A percentile compares a stretch with the other conserved stretches of the same genome.
Evolutionary conservation across 2,329 filamentous ascomycete genomes (phyloP).

Genomic region (Alternaria sp.): DNA sequence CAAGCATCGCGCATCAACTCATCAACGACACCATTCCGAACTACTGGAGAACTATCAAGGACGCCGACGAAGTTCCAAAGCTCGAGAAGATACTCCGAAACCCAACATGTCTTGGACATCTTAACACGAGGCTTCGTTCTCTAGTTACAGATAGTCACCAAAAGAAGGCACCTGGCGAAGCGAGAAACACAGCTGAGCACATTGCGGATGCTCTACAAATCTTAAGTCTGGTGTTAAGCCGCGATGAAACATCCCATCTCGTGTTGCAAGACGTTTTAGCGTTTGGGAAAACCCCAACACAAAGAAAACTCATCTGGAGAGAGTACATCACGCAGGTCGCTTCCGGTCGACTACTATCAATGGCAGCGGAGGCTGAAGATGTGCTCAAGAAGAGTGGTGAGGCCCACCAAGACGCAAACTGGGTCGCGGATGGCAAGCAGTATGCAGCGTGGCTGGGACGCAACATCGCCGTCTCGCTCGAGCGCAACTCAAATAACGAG

Average conservation of each 20-base stretch:
- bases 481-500: conserved; percentile 40
- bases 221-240: conserved; percentile 52
- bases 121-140: conserved; percentile 71
- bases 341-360: conserved; percentile 65
- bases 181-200: conserved; percentile 39
- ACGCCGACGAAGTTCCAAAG: conserved; percentile 30
- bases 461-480: conserved; percentile 63
- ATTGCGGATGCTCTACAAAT: conserved; percentile 53
- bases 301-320: conserved; percentile 65
- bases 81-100: conserved; percentile 73
- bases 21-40: conserved; percentile 78
- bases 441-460: conserved; percentile 76
- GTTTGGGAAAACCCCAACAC: conserved; percentile 50
- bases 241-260: conserved; percentile 49
- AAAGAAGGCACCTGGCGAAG: conserved; percentile 42
- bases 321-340: conserved; percentile 65
- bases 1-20: conserved; percentile 77
- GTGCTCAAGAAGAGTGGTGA: conserved; percentile 48
- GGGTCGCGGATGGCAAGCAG: conserved; percentile 68
- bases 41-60: conserved; percentile 69
- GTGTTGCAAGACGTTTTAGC: conserved; percentile 55
- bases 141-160: conserved; percentile 55
- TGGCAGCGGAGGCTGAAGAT: conserved; percentile 65
- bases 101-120: conserved; percentile 77
- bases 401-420: conserved; percentile 48